phyloP scores from a whole-genome alignment of 495 filamentous ascomycete species.

The Sordaria brevicollis region DNA sequence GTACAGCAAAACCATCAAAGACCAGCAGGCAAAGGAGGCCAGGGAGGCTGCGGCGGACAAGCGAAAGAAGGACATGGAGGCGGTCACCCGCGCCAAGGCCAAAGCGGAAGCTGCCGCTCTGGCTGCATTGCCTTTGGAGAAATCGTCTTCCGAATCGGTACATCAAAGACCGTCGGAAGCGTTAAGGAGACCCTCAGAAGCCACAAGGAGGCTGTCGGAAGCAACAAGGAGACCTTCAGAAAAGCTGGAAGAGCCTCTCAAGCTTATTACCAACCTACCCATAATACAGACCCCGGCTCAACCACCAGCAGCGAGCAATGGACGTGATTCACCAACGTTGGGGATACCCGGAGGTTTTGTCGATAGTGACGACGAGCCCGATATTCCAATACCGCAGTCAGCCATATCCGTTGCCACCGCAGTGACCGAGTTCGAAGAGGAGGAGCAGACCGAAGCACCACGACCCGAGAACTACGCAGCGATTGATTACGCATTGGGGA shows the following conservation, averaged over 20 bases:
- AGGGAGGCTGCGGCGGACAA: conserved; percentile 31
- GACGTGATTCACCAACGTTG: conserved; percentile 56
- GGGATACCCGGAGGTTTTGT: conserved; percentile 54
- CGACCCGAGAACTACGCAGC: conserved; percentile 14
- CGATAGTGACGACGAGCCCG: conserved; percentile 1
- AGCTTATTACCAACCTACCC: conserved; percentile 17
- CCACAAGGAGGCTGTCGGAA: neutral
- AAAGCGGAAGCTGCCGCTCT: conserved; percentile 21
- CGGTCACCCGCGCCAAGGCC: conserved; percentile 23
- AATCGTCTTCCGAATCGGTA: neutral
- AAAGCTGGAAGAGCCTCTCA: conserved; percentile 17
- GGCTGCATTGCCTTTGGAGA: conserved; percentile 2
- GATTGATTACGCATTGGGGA: conserved; percentile 14
- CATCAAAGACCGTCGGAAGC: neutral
- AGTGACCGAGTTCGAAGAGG: conserved; percentile 59
- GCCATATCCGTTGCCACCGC: conserved; percentile 46
- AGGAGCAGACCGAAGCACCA: conserved; percentile 53
- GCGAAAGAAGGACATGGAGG: conserved; percentile 30
- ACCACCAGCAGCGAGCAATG: conserved; percentile 1
- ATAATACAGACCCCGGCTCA: conserved; percentile 2
- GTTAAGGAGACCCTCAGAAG: neutral
- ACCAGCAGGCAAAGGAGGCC: conserved; percentile 52
- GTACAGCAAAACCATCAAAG: conserved; percentile 65
- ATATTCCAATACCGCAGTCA: conserved; percentile 28
- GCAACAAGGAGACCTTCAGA: neutral